Evolutionary conservation across 2,329 filamentous ascomycete species (phyloP).

Genomic region (Exophiala alcalophila): DNA sequence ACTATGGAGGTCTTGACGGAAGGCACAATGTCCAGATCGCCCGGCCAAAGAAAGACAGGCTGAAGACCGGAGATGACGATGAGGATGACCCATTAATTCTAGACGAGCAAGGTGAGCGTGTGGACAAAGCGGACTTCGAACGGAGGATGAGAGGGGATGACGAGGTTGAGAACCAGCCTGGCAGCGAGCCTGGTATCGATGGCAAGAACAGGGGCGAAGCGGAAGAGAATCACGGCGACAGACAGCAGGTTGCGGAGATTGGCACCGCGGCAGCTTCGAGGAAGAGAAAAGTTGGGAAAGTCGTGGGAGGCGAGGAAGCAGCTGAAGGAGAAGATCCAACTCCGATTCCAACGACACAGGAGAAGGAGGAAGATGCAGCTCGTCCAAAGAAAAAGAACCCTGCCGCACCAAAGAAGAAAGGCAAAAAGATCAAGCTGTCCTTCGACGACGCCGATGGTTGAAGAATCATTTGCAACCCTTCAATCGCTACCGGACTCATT

Average conservation of each 20-base stretch:
- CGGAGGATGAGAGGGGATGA: conserved; percentile 16
- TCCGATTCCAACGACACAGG: conserved; percentile 7
- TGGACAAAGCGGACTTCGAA: conserved; percentile 28
- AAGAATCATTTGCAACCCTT: background rate
- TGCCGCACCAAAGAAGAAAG: conserved; percentile 22
- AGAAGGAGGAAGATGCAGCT: conserved; percentile 3
- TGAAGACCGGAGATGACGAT: conserved; percentile 30
- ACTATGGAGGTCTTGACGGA: conserved; percentile 25
- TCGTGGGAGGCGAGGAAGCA: conserved; percentile 24
- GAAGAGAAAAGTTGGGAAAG: conserved; percentile 28
- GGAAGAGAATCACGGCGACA: conserved; percentile 10
- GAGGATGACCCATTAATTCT: conserved; percentile 31
- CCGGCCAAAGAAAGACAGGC: conserved; percentile 27
- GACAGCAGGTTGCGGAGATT: conserved; percentile 22
- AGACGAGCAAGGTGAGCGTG: conserved; percentile 28
- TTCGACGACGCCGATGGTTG: conserved; percentile 29
- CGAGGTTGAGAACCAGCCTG: background rate
- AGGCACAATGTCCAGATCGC: conserved; percentile 29
- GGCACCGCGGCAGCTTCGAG: conserved; percentile 18
- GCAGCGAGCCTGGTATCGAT: background rate
- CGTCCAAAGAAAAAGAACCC: conserved; percentile 9
- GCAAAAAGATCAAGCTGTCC: conserved; percentile 31
- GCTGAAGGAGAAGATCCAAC: conserved; percentile 2
- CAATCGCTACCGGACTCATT: background rate
- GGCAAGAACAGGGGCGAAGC: background rate